Evolutionary conservation across 345 rosid species (phyloP).

Genomic region (Aurinia saxatilis): DNA sequence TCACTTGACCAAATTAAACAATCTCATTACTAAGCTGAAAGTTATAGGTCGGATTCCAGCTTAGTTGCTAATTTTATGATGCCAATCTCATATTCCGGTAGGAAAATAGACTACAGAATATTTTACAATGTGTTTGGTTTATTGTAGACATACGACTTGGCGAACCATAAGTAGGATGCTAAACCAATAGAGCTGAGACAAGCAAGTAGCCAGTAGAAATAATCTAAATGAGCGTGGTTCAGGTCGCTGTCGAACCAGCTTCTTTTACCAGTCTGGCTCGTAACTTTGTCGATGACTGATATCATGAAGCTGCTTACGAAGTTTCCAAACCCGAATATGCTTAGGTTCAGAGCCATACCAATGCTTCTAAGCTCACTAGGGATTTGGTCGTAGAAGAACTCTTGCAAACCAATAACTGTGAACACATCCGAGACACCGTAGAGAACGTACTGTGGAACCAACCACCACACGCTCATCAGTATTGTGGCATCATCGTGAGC

Average conservation of each 20-base stretch:
- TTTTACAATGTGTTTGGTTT: slow-evolving; percentile 4
- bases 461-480: slow-evolving; percentile 34
- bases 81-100: too few relatives aligned
- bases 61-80: background rate
- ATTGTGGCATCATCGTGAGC: slow-evolving; percentile 2
- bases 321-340: slow-evolving; percentile 44
- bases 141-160: slow-evolving; percentile 35
- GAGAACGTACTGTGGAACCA: slow-evolving; percentile 29
- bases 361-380: slow-evolving; percentile 43
- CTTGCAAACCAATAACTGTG: slow-evolving; percentile 49
- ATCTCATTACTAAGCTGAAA: too few relatives aligned
- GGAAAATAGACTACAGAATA: background rate
- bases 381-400: slow-evolving; percentile 54
- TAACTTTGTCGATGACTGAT: slow-evolving; percentile 32
- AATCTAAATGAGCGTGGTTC: slow-evolving; percentile 45
- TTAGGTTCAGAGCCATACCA: slow-evolving; percentile 47
- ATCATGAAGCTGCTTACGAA: slow-evolving; percentile 43
- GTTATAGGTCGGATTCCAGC: background rate
- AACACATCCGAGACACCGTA: slow-evolving; percentile 29
- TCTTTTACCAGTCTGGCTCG: slow-evolving; percentile 24
- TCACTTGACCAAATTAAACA: too few relatives aligned
- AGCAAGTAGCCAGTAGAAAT: slow-evolving; percentile 44
- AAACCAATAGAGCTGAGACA: slow-evolving; percentile 30
- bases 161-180: slow-evolving; percentile 23
- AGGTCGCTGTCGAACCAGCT: slow-evolving; percentile 49